Conservation (phyloP, 2,329 filamentous ascomycete genomes). For the Calonectria ilicicola region DNA sequence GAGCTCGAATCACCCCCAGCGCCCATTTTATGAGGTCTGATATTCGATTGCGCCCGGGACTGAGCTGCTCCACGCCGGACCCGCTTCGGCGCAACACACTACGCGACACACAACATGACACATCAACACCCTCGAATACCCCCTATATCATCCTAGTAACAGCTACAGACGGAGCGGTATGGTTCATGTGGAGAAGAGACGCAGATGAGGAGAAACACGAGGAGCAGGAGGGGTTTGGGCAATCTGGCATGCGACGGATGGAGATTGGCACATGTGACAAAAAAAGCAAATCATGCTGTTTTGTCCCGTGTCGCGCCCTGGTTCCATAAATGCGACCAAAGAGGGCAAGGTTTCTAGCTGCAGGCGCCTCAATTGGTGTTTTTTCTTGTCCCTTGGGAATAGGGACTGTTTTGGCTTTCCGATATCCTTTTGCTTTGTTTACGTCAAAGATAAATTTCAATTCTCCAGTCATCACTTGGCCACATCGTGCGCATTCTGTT, state of each 20-base stretch:
- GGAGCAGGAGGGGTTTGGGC: not conserved
- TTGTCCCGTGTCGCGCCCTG: not conserved
- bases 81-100: not conserved
- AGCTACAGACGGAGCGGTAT: not conserved
- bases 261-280: conserved; percentile 16
- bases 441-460: not conserved
- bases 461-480: not conserved
- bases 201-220: not conserved
- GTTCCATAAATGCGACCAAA: not conserved
- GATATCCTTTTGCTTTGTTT: conserved; percentile 1
- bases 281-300: conserved; percentile 6
- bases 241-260: conserved; percentile 7
- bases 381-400: not conserved
- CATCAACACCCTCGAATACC: not conserved
- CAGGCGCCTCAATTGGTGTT: not conserved
- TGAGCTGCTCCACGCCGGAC: not conserved
- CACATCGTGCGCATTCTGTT: not conserved
- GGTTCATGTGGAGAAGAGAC: not conserved
- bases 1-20: not conserved
- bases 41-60: not conserved
- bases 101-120: not conserved
- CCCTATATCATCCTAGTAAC: not conserved
- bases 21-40: not conserved
- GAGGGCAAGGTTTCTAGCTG: not conserved
- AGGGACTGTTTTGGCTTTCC: not conserved